These are phyloP conservation scores for Mycena floridula DNA, from an alignment of 768 basidiomycete genomes.

Conservation along the genomic window DNA sequence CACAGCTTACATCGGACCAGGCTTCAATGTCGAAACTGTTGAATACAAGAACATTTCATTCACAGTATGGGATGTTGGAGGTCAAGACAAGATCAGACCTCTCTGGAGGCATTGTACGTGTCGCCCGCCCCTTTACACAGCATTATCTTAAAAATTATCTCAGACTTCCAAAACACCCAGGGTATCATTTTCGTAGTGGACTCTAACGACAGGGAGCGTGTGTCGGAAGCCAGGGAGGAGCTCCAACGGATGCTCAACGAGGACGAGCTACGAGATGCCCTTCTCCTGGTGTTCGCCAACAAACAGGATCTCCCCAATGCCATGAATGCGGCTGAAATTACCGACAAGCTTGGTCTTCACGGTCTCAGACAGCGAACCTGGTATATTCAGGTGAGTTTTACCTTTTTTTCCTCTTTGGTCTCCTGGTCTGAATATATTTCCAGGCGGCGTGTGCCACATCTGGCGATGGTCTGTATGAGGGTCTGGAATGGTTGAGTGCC, in stretches of 20 bases:
- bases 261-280: slow-evolving; percentile 97
- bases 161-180: slow-evolving; percentile 99
- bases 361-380: slow-evolving; percentile 95
- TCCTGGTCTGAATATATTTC: slow-evolving; percentile 10
- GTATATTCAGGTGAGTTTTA: slow-evolving; percentile 82
- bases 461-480: slow-evolving; percentile 98
- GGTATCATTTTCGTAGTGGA: slow-evolving; percentile 99
- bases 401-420: slow-evolving; percentile 6
- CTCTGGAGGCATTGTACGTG: slow-evolving; percentile 99
- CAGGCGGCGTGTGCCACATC: slow-evolving; percentile 98
- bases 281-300: slow-evolving; percentile 98
- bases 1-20: slow-evolving; percentile 35
- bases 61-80: slow-evolving; percentile 99
- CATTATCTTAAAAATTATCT: slow-evolving; percentile 12
- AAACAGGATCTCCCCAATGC: slow-evolving; percentile 99
- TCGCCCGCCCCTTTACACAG: slow-evolving; percentile 9
- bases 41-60: slow-evolving; percentile 99
- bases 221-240: slow-evolving; percentile 97
- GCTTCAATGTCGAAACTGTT: slow-evolving; percentile 99
- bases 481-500: slow-evolving; percentile 92
- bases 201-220: slow-evolving; percentile 99
- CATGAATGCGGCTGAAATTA: slow-evolving; percentile 99
- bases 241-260: slow-evolving; percentile 99
- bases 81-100: slow-evolving; percentile 99
- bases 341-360: slow-evolving; percentile 98